Base-by-base conservation (phyloP, 306 rosid genomes). In the Fragaria nilgerrensis region DNA sequence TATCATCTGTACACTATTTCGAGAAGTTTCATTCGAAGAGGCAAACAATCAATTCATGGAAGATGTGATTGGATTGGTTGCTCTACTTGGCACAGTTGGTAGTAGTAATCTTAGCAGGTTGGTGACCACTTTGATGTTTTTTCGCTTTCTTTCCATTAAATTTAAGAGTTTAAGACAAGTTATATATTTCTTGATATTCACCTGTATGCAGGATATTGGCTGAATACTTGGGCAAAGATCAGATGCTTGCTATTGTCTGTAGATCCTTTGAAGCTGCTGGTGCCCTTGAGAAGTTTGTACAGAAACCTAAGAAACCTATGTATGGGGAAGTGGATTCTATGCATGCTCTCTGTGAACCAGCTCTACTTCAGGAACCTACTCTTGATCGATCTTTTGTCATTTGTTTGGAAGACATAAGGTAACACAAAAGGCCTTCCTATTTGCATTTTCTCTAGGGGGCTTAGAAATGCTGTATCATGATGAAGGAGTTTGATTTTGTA, bases 211-310 rank as follows among this genome's bases (percentile, higher is more conserved):
- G 84, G 84, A 65, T 87, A 20, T 72, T 88, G 64, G 82, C 96
- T n/a, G 96, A 90, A 82, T 88, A 82, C 84, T 81, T 90, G 48
- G 96, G 96, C 10, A 82, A 80, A 75, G 93, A 84, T 50, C 78
- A 79, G 75, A 88, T 88, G 91, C 85, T 87, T 61, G 93, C 86
- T 47, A 78, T 90, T 43, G 82, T 90, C 59, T 74, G 83, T 81
- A 85, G 76, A 85, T 82, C 88, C 68, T 82, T 84, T 62, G 76
- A 52, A 29, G 41, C 86, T 77, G 90, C 88, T 74, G 34, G 23
- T 34, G 78, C 83, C 79, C 79, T 90, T 43, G 90, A 88, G 78
- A 84, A 73, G 17, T 83, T 84, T 62, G 70, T 27, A 53, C 84
- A 70, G 32, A 9, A 43, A 43, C 45, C 12, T 43, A 9, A 81